phyloP scores from a whole-genome alignment of 2,329 filamentous ascomycete genomes.

The Sphaerulina musiva region DNA sequence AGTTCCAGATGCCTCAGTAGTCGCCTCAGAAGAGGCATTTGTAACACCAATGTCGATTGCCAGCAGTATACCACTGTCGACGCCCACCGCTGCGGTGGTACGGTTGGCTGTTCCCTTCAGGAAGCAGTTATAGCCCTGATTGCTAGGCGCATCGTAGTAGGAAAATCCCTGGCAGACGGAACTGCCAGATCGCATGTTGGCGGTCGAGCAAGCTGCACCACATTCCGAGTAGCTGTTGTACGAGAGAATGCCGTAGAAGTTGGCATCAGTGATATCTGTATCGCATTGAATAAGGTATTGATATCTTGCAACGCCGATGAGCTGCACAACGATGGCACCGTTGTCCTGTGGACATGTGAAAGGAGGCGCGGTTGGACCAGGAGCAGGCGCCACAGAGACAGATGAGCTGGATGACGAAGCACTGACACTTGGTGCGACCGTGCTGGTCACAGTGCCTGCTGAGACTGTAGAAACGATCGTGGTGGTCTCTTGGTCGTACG shows the following conservation, averaged over 20 bases:
- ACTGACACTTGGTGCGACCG: conserved; percentile 12
- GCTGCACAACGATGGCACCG: conserved; percentile 29
- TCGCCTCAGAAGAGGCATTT: conserved; percentile 20
- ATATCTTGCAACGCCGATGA: conserved; percentile 30
- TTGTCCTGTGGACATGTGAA: conserved; percentile 32
- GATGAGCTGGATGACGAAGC: conserved; percentile 3
- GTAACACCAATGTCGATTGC: conserved; percentile 27
- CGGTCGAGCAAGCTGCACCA: conserved; percentile 31
- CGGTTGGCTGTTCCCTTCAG: conserved; percentile 27
- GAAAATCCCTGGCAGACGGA: conserved; percentile 32
- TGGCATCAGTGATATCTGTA: conserved; percentile 28
- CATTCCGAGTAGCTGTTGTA: conserved; percentile 31
- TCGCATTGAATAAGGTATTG: conserved; percentile 33
- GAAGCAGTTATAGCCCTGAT: conserved; percentile 30
- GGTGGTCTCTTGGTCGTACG: conserved; percentile 19
- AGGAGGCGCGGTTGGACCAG: conserved; percentile 26
- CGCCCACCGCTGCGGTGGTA: conserved; percentile 23
- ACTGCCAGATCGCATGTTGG: conserved; percentile 26
- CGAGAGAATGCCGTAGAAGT: conserved; percentile 23
- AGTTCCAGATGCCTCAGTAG: conserved; percentile 21
- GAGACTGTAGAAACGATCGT: conserved; percentile 13
- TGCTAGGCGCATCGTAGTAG: conserved; percentile 24
- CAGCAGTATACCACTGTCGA: conserved; percentile 29
- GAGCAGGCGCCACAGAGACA: conserved; percentile 1
- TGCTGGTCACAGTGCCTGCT: conserved; percentile 21